These are phyloP conservation scores for Colletotrichum liriopes DNA, from an alignment of 2,329 filamentous ascomycete genomes.

Conservation along the genomic window DNA sequence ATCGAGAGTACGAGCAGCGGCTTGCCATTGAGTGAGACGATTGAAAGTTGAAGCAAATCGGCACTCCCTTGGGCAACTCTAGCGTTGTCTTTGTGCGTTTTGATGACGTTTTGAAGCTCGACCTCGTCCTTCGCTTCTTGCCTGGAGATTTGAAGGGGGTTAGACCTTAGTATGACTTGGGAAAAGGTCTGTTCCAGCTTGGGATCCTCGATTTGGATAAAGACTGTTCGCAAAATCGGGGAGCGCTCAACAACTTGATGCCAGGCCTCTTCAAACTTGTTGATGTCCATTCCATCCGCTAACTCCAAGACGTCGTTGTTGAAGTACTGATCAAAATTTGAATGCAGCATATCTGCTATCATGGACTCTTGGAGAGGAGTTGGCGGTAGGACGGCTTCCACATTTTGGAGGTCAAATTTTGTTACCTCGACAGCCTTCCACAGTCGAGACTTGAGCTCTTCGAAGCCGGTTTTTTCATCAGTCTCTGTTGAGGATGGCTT, in stretches of 20 bases:
- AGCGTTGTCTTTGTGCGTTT: conserved; percentile 57
- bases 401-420: conserved; percentile 53
- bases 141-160: conserved; percentile 44
- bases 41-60: conserved; percentile 65
- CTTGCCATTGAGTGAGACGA: conserved; percentile 53
- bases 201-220: conserved; percentile 76
- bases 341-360: conserved; percentile 85
- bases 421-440: conserved; percentile 54
- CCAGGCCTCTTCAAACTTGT: conserved; percentile 75
- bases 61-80: conserved; percentile 52
- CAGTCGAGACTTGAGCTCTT: conserved; percentile 53
- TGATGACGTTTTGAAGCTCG: conserved; percentile 55
- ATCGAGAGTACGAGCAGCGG: conserved; percentile 77
- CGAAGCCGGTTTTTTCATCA: conserved; percentile 33
- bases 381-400: conserved; percentile 78
- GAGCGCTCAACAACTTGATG: conserved; percentile 69
- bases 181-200: conserved; percentile 66
- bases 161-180: conserved; percentile 60
- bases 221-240: conserved; percentile 83
- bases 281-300: conserved; percentile 66
- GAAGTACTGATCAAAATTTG: conserved; percentile 83
- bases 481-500: conserved; percentile 40
- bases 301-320: conserved; percentile 86
- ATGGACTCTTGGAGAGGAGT: conserved; percentile 92
- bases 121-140: conserved; percentile 48